Evolutionary conservation across 2,329 filamentous ascomycete genomes (phyloP).

Genomic region (Cucurbitaria berberidis): DNA sequence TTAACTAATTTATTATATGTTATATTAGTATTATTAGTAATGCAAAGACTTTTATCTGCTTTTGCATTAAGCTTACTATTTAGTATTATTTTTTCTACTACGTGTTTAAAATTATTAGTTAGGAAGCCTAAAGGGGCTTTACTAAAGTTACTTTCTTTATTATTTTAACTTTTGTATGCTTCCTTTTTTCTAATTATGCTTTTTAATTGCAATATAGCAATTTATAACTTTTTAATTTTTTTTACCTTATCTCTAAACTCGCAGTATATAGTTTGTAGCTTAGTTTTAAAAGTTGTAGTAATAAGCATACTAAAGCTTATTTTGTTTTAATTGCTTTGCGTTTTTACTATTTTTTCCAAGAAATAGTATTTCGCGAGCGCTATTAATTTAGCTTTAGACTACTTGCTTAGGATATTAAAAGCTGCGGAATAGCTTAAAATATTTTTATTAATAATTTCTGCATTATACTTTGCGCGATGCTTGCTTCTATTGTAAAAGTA

Average conservation of each 20-base stretch:
- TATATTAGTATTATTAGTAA: not conserved
- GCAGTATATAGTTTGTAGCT: not conserved
- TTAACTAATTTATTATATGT: not conserved
- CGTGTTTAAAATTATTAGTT: not conserved
- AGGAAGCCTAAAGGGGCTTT: not conserved
- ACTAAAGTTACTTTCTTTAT: not conserved
- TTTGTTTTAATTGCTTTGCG: not conserved
- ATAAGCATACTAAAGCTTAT: not conserved
- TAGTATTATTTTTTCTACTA: too few species aligned
- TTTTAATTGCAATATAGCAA: too few species aligned
- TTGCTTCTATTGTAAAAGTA: not conserved
- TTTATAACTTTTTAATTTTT: too few species aligned
- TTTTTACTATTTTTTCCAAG: not conserved
- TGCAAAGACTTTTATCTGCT: too few species aligned
- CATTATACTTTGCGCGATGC: not conserved
- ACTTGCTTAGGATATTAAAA: not conserved
- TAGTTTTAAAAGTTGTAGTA: not conserved
- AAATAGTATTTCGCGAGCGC: slow-evolving; percentile 9
- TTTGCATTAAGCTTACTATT: too few species aligned
- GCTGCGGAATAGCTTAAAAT: not conserved
- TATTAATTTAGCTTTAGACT: not conserved
- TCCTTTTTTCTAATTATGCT: too few species aligned
- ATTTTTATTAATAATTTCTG: not conserved
- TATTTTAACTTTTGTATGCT: too few species aligned
- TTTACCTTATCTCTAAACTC: slow-evolving; percentile 1